Base-by-base conservation (phyloP, 306 rosid genomes). In the Crataegus laevigata region DNA sequence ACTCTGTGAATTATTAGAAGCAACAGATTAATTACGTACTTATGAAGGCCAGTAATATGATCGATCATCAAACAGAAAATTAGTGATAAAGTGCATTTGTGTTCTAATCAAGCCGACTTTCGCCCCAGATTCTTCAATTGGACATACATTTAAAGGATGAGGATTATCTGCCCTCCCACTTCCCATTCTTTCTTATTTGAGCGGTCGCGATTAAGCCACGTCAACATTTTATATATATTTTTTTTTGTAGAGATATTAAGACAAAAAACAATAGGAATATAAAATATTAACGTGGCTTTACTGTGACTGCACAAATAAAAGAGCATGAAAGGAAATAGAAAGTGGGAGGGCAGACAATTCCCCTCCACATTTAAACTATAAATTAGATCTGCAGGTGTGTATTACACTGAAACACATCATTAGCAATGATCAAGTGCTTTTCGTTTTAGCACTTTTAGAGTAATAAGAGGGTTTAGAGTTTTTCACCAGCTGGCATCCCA, bases 371-470 rank as follows among this genome's bases (percentile, higher is more conserved):
- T n/a, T n/a, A n/a, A n/a, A n/a, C n/a, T n/a, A n/a, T 47, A 14
- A 47, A 18, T 29, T 11, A 69, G 69, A 36, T 67, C 72, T 28
- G 54, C 40, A 7, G 40, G 21, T 66, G 73, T 57, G 67, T 66
- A 29, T 43, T 78, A 67, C 51, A 26, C 58, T 80, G 34, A 64
- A 77, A 75, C 43, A 65, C 47, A 71, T 59, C 73, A 61, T 38
- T 77, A 71, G 29, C 73, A 75, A 66, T 26, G 26, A 66, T 65
- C 57, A 28, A 64, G 29, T 24, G 9, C 21, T 32, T 59, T 64
- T 47, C 24, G 63, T 59, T 25, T 17, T 15, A 57, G 38, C 18
- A 57, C 28, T 69, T 72, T 38, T 66, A 34, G 36, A 51, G 62
- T 22, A 57, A 72, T 8, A 65, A 66, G 26, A 34, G 7, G 67